Base-by-base conservation (phyloP, 2,329 filamentous ascomycete genomes). In the Mariannaea sp. region DNA sequence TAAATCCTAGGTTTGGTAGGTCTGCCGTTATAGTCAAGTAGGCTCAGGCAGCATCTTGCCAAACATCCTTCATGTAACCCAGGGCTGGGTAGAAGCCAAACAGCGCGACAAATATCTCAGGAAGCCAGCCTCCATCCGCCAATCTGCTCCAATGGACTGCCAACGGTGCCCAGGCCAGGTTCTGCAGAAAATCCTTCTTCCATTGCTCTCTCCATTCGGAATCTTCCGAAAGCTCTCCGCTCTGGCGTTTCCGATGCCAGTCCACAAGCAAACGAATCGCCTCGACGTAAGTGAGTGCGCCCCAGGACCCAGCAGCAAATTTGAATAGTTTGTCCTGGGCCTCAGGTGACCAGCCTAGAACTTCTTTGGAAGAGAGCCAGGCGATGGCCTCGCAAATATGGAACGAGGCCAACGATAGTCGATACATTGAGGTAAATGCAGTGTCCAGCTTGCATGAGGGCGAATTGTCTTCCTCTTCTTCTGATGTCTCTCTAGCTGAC, bases 141-240 rank as follows among this genome's bases (percentile, higher is more conserved):
- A 55, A 38, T 7, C n/a, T 36, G 13, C 49, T 55, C 53, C 47
- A 55, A 27, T 55, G 53, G 22, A 51, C 29, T 17, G 53, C 44
- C 19, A 51, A 29, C 3, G 48, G 41, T 9, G 33, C 24, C 53
- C 53, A 55, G 5, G 53, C 41, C 13, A 55, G 10, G 7, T 55
- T 55, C 1, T 49, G 53, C 6, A 38, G n/a, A 13, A 55, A 41
- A 7, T 51, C 48, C 9, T 36, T 47, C 29, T 32, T 39, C 48
- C 48, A 51, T 14, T 51, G 22, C 5, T 43, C 16, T 22, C 30
- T 47, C 52, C 52, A 51, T n/a, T 50, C 36, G 2, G 7, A 2
- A 10, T 51, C 29, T 5, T 46, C 47, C 29, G 20, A 20, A 27
- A 10, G 19, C 7, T 32, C 30, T 2, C 8, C 38, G 0, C 22